A percentile compares a stretch with the other conserved stretches of the same genome.
These are phyloP conservation scores for Coccomyxa sp. DNA, from an alignment of 139 green algal species.

Conservation along the genomic window DNA sequence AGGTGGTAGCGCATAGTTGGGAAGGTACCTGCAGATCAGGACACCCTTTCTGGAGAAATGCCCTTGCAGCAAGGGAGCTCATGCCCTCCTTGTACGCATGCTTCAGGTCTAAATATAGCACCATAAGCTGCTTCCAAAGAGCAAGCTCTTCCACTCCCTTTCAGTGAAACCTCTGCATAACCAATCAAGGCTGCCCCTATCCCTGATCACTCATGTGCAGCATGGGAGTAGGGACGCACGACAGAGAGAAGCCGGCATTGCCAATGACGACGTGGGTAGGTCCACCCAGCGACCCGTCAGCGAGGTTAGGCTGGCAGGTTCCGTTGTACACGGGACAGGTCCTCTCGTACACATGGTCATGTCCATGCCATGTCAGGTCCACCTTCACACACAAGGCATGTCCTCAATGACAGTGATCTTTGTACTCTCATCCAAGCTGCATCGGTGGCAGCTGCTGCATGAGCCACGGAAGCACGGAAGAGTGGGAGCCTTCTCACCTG, in stretches of 20 bases:
- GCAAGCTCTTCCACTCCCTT: no score
- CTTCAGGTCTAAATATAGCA: no score
- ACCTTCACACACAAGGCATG: no score
- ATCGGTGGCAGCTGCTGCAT: no score
- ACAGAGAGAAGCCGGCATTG: slow-evolving; percentile 12
- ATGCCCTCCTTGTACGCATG: no score
- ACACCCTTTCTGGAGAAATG: neutral
- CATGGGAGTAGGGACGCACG: neutral
- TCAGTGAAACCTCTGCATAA: no score
- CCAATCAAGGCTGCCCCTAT: no score
- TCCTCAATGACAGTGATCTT: no score
- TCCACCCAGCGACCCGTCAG: slow-evolving; percentile 14
- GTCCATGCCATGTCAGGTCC: slow-evolving; percentile 20
- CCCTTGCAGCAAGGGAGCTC: neutral
- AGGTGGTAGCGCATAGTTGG: neutral
- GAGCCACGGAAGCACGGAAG: neutral
- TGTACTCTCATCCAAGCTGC: no score
- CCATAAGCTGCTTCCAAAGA: no score
- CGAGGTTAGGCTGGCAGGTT: slow-evolving; percentile 13
- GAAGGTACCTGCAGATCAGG: neutral
- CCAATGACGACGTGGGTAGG: slow-evolving; percentile 63
- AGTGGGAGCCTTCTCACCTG: slow-evolving; percentile 13
- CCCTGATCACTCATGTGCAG: neutral
- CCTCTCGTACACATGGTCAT: slow-evolving; percentile 35
- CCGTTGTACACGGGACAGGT: slow-evolving; percentile 20